Evolutionary conservation across 1,139 yeast species (phyloP), one percentile per base, ranked within the genome.

Genomic region (Taiozyma sp.): DNA sequence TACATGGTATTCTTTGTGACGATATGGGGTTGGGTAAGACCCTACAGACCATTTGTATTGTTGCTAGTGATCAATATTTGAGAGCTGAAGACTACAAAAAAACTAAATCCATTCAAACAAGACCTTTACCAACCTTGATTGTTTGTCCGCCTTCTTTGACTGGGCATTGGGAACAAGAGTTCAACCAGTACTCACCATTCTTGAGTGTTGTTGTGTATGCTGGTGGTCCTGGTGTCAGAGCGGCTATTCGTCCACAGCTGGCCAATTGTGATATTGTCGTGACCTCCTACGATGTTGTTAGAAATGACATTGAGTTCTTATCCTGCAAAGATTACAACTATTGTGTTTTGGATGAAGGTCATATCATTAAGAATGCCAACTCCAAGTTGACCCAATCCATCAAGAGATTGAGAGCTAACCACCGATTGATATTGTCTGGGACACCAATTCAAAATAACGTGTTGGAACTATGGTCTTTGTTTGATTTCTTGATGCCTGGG

Each of bases 21-120:
- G 99, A 95, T 81, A 95, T 95, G 99, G 99, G 99, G 13, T 78
- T 95, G 40, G 99, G 99, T 53, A 95, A 95, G 67, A 95, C 99
- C 0, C 76, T 95, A 56, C 99, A 95, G 69, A 92, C 99, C 0
- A 91, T 95, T 64, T 95, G 99, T 71, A 93, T 95, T 58, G 91
- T 95, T 50, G 88, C 99, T 0, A 90, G 97, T 62, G 99, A 95
- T 65, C 99, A 95, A 65, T 89, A 91, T 64, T 65, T 89, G 57
- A 81, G 99, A 63, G 84, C 82, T 14, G 87, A 87, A 58, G 87
- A 83, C 57, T 87, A 75, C 66, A 73, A 80, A 52, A 64, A 64
- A 40, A 83, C 96, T 0, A 70, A 77, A 29, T 76, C 87, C 0
- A 73, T 76, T n/a, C 96, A 91, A 59, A 80, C 78, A 46, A 76